Evolutionary conservation across 1,284 basidiomycete species (phyloP), one percentile per base, ranked within the genome.

Genomic region (Ganoderma lucidum): DNA sequence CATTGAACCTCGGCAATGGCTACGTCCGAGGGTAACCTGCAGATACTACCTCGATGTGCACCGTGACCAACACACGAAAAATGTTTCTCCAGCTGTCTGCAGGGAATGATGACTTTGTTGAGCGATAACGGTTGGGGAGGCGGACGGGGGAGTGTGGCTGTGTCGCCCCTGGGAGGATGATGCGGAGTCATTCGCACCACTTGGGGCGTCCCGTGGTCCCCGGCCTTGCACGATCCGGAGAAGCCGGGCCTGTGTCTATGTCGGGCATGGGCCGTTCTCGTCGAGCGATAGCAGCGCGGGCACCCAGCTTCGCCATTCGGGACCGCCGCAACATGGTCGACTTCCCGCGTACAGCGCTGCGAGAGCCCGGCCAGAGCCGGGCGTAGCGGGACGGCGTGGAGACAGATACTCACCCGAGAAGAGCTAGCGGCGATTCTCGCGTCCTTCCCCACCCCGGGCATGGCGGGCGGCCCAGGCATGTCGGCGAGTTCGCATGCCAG

Each of bases 381-480:
- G 44, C 30, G 42, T 61, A n/a, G 44, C 17, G 39, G 41, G 19
- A 32, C 23, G 12, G 51, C 72, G 23, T 70, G 70, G 9, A 62
- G 65, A 14, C 70, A 73, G 35, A 73, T 73, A 44, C 56, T 73
- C 51, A 67, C 70, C 17, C 55, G 66, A 4, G 69, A 67, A 32
- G 72, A 73, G 64, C 67, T 73, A 14, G 69, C 68, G 56, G 66
- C 59, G 44, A 71, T 73, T 61, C 63, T 73, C 6, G 53, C 64
- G 23, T 66, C 63, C 41, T 69, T 73, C 68, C 72, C 72, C 6
- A 48, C 10, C 23, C 68, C 68, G 1, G 44, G 19, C 1, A 41
- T 9, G 17, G 23, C 10, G 2, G 32, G 42, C 9, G 12, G 41
- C 12, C 44, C 44, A 10, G n/a, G 15, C 2, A 58, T 41, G 28